Conservation (phyloP, 139 green algal genomes). For the Chlorella sorokiniana region DNA sequence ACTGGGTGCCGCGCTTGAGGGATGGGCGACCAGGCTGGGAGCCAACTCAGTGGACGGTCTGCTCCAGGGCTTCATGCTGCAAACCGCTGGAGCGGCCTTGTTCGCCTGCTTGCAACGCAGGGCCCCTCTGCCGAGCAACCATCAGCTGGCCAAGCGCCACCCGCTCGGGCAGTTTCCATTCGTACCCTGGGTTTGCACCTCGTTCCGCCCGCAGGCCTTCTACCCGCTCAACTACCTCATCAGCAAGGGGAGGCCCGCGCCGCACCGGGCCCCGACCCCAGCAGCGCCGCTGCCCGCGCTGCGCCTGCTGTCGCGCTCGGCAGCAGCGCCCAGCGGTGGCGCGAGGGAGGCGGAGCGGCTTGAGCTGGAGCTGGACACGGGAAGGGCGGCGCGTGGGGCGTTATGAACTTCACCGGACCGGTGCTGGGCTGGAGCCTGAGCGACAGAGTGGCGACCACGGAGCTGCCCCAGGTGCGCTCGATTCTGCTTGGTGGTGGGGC, state of each 20-base stretch:
- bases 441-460: background rate
- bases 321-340: background rate
- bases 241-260: constrained; percentile 10
- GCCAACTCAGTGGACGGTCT: too few relatives aligned
- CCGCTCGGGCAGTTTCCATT: background rate
- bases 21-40: too few relatives aligned
- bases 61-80: too few relatives aligned
- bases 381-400: constrained; percentile 33
- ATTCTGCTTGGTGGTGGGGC: background rate
- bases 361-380: constrained; percentile 29
- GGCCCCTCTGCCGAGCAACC: too few relatives aligned
- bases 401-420: constrained; percentile 53
- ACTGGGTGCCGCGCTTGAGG: too few relatives aligned
- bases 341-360: constrained; percentile 8
- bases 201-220: constrained; percentile 18
- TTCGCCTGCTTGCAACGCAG: too few relatives aligned
- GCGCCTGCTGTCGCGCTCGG: constrained; percentile 11
- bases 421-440: constrained; percentile 47
- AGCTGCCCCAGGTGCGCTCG: background rate
- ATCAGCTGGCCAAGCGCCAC: too few relatives aligned
- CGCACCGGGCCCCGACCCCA: constrained; percentile 6
- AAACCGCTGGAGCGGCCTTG: too few relatives aligned
- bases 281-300: background rate
- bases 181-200: background rate
- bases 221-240: constrained; percentile 45